Evolutionary conservation across 2,329 filamentous ascomycete genomes (phyloP).

Genomic region (Penicillium olsonii): DNA sequence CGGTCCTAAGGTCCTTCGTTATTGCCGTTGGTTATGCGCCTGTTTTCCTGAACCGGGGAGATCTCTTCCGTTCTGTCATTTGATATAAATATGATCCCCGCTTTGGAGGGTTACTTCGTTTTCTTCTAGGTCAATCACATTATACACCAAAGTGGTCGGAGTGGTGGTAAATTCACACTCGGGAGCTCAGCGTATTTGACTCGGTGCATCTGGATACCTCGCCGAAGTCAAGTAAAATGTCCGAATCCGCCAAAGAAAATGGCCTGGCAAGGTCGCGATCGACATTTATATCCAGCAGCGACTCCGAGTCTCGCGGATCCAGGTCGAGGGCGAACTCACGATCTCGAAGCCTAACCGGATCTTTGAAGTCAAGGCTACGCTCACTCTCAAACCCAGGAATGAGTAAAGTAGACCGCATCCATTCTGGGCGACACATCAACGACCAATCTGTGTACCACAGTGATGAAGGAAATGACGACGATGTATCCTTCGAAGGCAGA

Average conservation of each 20-base stretch:
- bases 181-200: not conserved
- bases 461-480: constrained; percentile 17
- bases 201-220: not conserved
- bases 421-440: constrained; percentile 36
- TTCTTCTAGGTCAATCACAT: not conserved
- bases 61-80: not conserved
- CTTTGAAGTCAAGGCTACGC: constrained; percentile 10
- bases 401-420: constrained; percentile 24
- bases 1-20: constrained; percentile 4
- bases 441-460: constrained; percentile 36
- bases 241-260: constrained; percentile 3
- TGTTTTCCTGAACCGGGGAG: not conserved
- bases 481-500: constrained; percentile 6
- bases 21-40: constrained; percentile 1
- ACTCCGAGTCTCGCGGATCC: constrained; percentile 11
- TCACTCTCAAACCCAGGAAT: constrained; percentile 20
- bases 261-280: constrained; percentile 15
- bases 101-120: not conserved
- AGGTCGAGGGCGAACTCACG: constrained; percentile 7
- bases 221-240: constrained; percentile 11
- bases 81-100: constrained; percentile 2
- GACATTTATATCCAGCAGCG: constrained; percentile 18
- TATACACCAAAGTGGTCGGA: no score
- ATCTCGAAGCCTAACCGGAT: constrained; percentile 3
- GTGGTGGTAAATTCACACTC: no score